phyloP scores from a whole-genome alignment of 768 basidiomycete genomes.

The Strobilomyces confusus region DNA sequence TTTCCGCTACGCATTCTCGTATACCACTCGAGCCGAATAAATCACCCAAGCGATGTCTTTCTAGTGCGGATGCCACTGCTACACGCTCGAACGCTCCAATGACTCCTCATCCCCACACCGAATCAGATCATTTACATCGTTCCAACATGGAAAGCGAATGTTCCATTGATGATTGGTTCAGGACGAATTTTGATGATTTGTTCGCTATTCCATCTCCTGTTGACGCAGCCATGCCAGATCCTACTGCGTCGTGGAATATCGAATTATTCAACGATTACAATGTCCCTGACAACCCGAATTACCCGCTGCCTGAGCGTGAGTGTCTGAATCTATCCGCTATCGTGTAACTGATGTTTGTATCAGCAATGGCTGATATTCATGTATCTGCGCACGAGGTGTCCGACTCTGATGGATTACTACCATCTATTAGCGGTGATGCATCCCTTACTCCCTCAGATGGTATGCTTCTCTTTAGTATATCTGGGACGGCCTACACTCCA shows the following conservation, averaged over 20 bases:
- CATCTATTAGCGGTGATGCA: not conserved
- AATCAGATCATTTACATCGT: constrained; percentile 31
- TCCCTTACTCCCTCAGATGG: not conserved
- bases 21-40: too few relatives aligned
- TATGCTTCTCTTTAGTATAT: not conserved
- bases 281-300: constrained; percentile 8
- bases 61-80: constrained; percentile 24
- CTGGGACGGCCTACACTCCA: not conserved
- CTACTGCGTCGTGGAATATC: constrained; percentile 29
- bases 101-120: constrained; percentile 22
- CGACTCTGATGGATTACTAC: constrained; percentile 10
- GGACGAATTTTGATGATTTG: constrained; percentile 19
- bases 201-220: constrained; percentile 29
- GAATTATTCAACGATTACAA: constrained; percentile 31
- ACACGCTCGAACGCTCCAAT: constrained; percentile 18
- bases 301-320: constrained; percentile 1
- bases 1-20: not conserved
- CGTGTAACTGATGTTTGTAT: not conserved
- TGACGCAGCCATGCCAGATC: constrained; percentile 23
- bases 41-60: constrained; percentile 40
- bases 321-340: not conserved
- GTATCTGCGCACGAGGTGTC: not conserved
- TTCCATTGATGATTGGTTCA: constrained; percentile 37
- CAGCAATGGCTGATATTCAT: not conserved
- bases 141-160: constrained; percentile 14